Conservation (phyloP, 768 basidiomycete species). For the Termitomyces heimii region DNA sequence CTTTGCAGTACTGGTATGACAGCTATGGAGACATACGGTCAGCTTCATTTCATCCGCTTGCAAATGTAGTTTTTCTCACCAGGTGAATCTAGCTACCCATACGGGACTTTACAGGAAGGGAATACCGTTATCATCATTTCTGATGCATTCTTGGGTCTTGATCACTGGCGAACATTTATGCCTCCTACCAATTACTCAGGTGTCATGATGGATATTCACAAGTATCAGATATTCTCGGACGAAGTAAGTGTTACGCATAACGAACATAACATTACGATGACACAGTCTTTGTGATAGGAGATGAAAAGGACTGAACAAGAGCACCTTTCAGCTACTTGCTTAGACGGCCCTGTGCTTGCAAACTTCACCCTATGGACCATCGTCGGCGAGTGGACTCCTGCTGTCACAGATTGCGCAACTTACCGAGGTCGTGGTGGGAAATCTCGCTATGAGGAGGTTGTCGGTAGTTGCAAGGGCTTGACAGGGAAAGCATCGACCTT, state of each 20-base stretch:
- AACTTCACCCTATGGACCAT: constrained; percentile 68
- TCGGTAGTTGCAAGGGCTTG: constrained; percentile 68
- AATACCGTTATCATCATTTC: constrained; percentile 65
- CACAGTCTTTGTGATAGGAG: constrained; percentile 23
- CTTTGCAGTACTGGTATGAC: constrained; percentile 58
- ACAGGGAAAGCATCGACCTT: constrained; percentile 75
- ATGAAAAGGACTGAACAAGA: constrained; percentile 39
- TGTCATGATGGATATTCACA: constrained; percentile 76
- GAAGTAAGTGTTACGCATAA: constrained; percentile 33
- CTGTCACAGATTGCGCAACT: constrained; percentile 69
- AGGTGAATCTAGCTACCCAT: constrained; percentile 23
- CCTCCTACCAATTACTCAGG: constrained; percentile 45
- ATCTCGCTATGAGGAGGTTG: constrained; percentile 58
- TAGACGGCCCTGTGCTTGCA: constrained; percentile 34
- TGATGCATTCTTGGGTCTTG: constrained; percentile 74
- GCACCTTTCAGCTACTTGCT: constrained; percentile 60
- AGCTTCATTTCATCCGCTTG: constrained; percentile 1
- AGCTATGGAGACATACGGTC: constrained; percentile 72
- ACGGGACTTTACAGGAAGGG: constrained; percentile 36
- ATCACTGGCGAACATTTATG: constrained; percentile 64
- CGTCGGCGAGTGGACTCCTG: constrained; percentile 87
- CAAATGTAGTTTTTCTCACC: not conserved
- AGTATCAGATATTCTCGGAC: constrained; percentile 70
- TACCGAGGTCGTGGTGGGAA: constrained; percentile 74
- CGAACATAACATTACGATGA: not conserved